Percentiles rank a stretch among this genome's conserved stretches.
phyloP scores from a whole-genome alignment of 2,329 filamentous ascomycete genomes.

The Scedosporium boydii region DNA sequence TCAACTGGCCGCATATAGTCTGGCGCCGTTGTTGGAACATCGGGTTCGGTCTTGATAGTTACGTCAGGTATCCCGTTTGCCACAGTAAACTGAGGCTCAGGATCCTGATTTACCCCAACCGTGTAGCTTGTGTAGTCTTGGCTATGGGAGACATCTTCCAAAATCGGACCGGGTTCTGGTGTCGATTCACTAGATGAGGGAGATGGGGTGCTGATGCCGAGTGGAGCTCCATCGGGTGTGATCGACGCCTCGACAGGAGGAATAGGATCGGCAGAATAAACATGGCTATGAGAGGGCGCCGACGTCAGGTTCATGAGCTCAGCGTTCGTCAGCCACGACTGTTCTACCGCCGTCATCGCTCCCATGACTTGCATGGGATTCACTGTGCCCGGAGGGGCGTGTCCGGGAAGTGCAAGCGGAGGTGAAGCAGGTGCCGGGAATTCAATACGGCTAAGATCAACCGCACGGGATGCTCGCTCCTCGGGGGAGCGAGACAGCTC shows the following conservation, averaged over 20 bases:
- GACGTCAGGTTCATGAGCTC: slow-evolving; percentile 5
- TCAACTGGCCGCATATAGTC: slow-evolving; percentile 10
- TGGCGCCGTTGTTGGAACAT: not conserved
- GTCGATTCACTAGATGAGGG: not conserved
- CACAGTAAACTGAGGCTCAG: not conserved
- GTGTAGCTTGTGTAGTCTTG: slow-evolving; percentile 7
- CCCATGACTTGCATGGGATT: slow-evolving; percentile 47
- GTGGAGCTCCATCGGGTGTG: not conserved
- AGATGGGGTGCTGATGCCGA: not conserved
- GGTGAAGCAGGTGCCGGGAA: slow-evolving; percentile 3
- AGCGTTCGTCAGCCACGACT: slow-evolving; percentile 6
- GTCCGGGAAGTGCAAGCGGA: slow-evolving; percentile 19
- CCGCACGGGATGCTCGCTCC: not conserved
- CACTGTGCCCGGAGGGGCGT: slow-evolving; percentile 35
- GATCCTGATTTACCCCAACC: slow-evolving; percentile 6
- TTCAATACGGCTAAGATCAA: slow-evolving; percentile 6
- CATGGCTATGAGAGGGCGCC: not conserved
- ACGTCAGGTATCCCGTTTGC: slow-evolving; percentile 4
- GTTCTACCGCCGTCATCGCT: slow-evolving; percentile 25
- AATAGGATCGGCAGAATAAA: not conserved
- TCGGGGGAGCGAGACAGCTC: not conserved
- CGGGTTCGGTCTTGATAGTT: slow-evolving; percentile 3
- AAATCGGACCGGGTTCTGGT: not conserved
- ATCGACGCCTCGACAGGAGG: not conserved
- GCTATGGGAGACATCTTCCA: not conserved